Evolutionary conservation across 345 rosid genomes (phyloP), one percentile per base, ranked within the genome.

Genomic region (Cardamine chenopodiifolia): DNA sequence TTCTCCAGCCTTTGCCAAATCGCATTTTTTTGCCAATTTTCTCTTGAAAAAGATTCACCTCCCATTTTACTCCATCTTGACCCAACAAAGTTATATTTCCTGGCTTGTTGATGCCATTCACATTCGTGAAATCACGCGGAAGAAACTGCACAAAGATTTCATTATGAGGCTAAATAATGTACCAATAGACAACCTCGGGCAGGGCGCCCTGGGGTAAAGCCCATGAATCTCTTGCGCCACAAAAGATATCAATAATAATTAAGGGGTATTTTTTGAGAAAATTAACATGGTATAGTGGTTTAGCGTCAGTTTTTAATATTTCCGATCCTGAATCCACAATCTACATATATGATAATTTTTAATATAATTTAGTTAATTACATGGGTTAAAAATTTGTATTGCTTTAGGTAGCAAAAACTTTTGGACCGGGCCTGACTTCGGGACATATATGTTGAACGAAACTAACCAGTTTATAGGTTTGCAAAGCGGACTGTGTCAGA

Each of bases 1-100:
- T 25, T 65, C 68, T 77, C 72, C 80, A 70, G 19, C 75, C 71
- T 69, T 62, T 70, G 14, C 80, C 74, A 6, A 63, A 6, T 20
- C 71, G 23, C 66, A 77, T 31, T 12, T 0, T 9, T 53, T 57
- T 18, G 2, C 12, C 3, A 7, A 0, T 4, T n/a, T 49, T 57
- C 3, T 70, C 18, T 32, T 26, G 15, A 29, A 19, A 28, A 45
- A 77, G 72, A 47, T 65, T 15, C 55, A 71, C 72, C 23, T 26
- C 37, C 72, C 31, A 5, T 31, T 22, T 71, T 17, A 39, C 72
- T 57, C 76, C 72, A 31, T 65, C 59, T 49, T 65, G 44, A 61
- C 62, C 25, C 72, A 71, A 11, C 47, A 77, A 12, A 39, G 67
- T 49, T 57, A 71, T 57, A 62, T 64, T 64, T 10, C 62, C 35